Conservation (phyloP, 106 monocot species). For the Platanthera guangdongensis region DNA sequence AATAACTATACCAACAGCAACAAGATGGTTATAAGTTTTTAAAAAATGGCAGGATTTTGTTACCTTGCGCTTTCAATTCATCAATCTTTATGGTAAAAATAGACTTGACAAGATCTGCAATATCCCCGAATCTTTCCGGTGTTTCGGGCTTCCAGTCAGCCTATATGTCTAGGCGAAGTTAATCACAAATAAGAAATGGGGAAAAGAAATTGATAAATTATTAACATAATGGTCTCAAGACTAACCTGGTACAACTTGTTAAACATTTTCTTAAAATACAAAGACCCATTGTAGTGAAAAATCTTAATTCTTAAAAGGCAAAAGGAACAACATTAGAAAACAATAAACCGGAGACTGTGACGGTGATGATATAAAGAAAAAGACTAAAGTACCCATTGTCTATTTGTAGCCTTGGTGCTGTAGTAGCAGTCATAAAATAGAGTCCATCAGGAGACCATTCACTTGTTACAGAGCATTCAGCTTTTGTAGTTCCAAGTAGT, state of each 20-base stretch:
- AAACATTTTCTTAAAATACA: slow-evolving; percentile 87
- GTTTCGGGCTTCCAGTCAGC: slow-evolving; percentile 93
- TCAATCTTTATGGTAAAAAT: slow-evolving; percentile 53
- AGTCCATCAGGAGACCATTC: slow-evolving; percentile 99
- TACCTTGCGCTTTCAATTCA: slow-evolving; percentile 68
- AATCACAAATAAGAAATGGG: background rate
- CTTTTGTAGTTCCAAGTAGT: slow-evolving; percentile 68
- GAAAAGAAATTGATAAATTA: background rate
- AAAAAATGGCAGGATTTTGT: background rate
- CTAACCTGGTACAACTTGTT: slow-evolving; percentile 78
- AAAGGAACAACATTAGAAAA: slow-evolving; percentile 7
- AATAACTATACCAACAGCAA: slow-evolving; percentile 5
- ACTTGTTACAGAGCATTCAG: slow-evolving; percentile 91
- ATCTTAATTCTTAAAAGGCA: slow-evolving; percentile 69
- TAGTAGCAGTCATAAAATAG: slow-evolving; percentile 97
- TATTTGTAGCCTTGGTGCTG: slow-evolving; percentile 91
- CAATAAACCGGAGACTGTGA: background rate
- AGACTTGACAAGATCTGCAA: slow-evolving; percentile 61
- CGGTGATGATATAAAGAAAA: background rate
- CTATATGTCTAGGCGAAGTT: slow-evolving; percentile 28
- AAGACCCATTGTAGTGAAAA: slow-evolving; percentile 69
- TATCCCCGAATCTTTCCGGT: slow-evolving; percentile 67
- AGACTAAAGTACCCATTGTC: slow-evolving; percentile 69
- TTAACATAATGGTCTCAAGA: background rate
- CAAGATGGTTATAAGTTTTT: background rate